These are phyloP conservation scores for Tilletia setariae DNA, from an alignment of 1,284 basidiomycete genomes.

Conservation along the genomic window DNA sequence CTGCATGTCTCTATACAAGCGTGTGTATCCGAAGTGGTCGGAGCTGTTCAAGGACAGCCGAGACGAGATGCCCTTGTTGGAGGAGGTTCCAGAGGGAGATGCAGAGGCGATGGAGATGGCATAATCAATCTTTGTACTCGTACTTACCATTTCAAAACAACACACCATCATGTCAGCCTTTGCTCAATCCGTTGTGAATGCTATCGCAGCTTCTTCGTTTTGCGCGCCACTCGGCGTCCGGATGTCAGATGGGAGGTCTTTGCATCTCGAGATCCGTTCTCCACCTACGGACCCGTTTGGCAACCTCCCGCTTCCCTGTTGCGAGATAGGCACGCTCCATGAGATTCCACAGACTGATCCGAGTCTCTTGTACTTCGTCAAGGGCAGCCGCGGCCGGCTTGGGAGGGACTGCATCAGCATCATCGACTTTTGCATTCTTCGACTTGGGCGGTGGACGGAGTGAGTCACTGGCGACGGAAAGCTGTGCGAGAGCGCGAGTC, in stretches of 20 bases:
- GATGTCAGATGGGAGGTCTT: not conserved
- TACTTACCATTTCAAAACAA: not conserved
- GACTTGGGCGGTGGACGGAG: conserved; percentile 7
- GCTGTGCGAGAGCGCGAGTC: not conserved
- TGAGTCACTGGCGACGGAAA: conserved; percentile 6
- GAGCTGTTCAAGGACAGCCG: conserved; percentile 18
- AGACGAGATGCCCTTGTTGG: conserved; percentile 24
- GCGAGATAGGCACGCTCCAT: not conserved
- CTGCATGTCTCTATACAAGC: conserved; percentile 85
- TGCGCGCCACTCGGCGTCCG: too few species aligned
- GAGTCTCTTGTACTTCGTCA: not conserved
- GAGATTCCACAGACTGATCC: not conserved
- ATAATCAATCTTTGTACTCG: not conserved
- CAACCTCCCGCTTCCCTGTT: not conserved
- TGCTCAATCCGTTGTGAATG: not conserved
- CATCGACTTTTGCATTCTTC: not conserved
- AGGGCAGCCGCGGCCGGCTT: not conserved
- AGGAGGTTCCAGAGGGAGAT: not conserved
- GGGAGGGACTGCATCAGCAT: not conserved
- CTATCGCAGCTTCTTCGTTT: too few species aligned
- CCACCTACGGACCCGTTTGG: not conserved
- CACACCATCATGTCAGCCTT: not conserved
- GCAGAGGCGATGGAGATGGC: not conserved
- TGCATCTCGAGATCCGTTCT: not conserved
- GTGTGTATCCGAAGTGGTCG: conserved; percentile 79